Evolutionary conservation across 352 stramenopile genomes (phyloP).

Genomic region (Blastocystis hominis): DNA sequence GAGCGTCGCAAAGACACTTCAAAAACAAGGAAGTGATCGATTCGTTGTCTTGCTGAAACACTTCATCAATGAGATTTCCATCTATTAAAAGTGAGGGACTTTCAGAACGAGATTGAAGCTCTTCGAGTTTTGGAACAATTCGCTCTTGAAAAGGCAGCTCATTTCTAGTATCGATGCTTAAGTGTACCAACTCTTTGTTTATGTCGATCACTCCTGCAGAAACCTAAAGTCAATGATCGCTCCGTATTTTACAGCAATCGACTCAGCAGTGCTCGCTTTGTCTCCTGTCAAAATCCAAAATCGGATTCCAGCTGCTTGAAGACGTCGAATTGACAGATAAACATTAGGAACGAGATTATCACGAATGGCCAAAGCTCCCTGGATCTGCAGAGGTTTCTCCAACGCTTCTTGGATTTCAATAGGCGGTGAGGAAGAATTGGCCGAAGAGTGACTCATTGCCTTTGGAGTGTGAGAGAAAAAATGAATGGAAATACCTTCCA

Average conservation of each 20-base stretch:
- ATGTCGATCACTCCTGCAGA: not conserved
- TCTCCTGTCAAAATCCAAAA: slow-evolving; percentile 57
- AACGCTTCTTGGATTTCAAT: not conserved
- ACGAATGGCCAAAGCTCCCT: slow-evolving; percentile 40
- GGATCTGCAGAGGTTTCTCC: not conserved
- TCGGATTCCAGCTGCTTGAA: slow-evolving; percentile 27
- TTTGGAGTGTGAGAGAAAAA: too few species aligned
- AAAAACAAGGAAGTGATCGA: not conserved
- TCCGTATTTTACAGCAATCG: not conserved
- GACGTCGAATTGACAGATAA: not conserved
- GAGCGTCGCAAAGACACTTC: not conserved
- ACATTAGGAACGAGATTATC: slow-evolving; percentile 39
- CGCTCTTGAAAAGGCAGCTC: not conserved
- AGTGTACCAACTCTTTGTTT: not conserved
- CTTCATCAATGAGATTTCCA: not conserved
- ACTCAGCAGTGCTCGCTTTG: slow-evolving; percentile 36
- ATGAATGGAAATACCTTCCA: slow-evolving; percentile 31
- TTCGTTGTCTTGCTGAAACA: not conserved
- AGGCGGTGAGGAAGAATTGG: not conserved
- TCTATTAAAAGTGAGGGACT: slow-evolving; percentile 15
- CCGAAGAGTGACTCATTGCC: not conserved
- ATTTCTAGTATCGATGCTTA: not conserved
- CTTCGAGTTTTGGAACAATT: not conserved
- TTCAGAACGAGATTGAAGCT: not conserved
- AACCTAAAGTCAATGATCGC: not conserved